Base-by-base conservation (phyloP, 495 filamentous ascomycete species). In the Lepidopterella palustris region DNA sequence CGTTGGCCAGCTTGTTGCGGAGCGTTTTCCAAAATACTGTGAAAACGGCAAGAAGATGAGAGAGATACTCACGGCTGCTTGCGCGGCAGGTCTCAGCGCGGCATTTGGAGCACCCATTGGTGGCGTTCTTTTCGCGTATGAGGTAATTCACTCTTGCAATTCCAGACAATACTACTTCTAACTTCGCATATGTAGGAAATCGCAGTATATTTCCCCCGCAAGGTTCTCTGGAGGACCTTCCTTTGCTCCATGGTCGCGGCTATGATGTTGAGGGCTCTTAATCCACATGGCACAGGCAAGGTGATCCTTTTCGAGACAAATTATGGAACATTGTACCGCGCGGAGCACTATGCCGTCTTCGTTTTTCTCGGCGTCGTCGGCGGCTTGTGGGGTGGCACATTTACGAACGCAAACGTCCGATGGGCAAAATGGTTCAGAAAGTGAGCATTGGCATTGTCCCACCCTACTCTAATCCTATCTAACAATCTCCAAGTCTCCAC, bases 31-130 rank as follows among this genome's bases (percentile, higher is more conserved):
- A 0, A 80, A 80, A 57, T 81, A 80, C 55, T 62, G 71, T 11
- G 70, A 79, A 4, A 82, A 82, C 61, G 73, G 73, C 1, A 68
- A 76, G 35, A 78, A 78, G 53, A 68, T 80, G 72, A 66, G 80
- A 27, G 78, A 82, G 68, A 72, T 82, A 58, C 71, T 82, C 1
- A 76, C 76, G 26, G 78, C 79, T 24, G 78, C 76, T 29, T 80
- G 78, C 59, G 79, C 79, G 0, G 66, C 80, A 1, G 80, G 79
- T 6, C 64, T 82, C 21, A 78, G 76, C 18, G 78, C 79, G 23
- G 79, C 80, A 9, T 82, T 82, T 60, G 78, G 80, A 5, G 79
- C 78, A 11, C 78, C 79, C 1, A 79, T 81, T 35, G 79, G 79
- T 3, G 77, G 77, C 23, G 78, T 82, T 4, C 66, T 82, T 4